Conservation (phyloP, 129 eudicot species). For the Smallanthus sonchifolius region DNA sequence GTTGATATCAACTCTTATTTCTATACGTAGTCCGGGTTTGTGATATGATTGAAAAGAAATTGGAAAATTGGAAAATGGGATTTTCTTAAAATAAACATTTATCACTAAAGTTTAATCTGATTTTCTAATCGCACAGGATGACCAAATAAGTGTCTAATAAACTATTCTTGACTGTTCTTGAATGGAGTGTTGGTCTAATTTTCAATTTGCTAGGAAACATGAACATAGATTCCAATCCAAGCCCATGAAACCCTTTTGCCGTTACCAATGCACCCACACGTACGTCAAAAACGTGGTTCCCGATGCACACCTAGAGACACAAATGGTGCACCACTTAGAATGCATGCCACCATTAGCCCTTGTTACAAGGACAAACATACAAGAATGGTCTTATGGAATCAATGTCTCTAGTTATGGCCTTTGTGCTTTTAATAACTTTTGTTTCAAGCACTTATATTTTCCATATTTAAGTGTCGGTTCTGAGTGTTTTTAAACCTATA, state of each 20-base stretch:
- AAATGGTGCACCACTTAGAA: conserved; percentile 32
- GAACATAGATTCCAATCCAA: conserved; percentile 23
- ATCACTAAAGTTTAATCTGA: neutral
- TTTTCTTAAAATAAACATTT: neutral
- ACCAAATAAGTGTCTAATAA: conserved; percentile 12
- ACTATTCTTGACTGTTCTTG: conserved; percentile 21
- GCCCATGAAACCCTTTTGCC: conserved; percentile 3
- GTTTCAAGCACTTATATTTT: neutral
- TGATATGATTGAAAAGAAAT: neutral
- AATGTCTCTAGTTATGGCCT: conserved; percentile 26
- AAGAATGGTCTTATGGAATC: conserved; percentile 47
- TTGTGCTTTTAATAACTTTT: neutral
- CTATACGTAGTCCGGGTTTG: neutral
- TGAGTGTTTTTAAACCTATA: neutral
- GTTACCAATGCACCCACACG: conserved; percentile 34
- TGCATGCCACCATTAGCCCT: conserved; percentile 34
- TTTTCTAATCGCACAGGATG: neutral
- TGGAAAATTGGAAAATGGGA: no score
- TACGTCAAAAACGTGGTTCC: conserved; percentile 20
- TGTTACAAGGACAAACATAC: conserved; percentile 59
- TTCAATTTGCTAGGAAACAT: conserved; percentile 21
- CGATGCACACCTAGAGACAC: conserved; percentile 19
- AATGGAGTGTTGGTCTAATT: conserved; percentile 28
- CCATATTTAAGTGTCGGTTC: conserved; percentile 14
- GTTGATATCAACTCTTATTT: neutral